These are phyloP conservation scores for Ziziphus jujuba DNA, from an alignment of 306 rosid species.

Conservation along the genomic window DNA sequence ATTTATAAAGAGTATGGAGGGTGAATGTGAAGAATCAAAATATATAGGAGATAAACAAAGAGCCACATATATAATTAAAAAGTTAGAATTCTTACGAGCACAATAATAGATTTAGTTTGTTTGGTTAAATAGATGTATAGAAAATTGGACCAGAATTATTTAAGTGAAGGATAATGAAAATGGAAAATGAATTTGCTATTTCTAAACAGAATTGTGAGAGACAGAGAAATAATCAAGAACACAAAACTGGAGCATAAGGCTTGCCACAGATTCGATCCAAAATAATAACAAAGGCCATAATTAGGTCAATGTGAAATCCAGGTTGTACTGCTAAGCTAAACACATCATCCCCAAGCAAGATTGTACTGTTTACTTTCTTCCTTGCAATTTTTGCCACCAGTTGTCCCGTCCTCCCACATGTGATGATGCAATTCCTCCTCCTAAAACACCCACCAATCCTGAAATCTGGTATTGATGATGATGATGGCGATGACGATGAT, in stretches of 20 bases:
- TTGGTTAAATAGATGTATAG: too few species aligned
- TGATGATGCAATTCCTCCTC: slow-evolving; percentile 42
- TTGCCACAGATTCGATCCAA: slow-evolving; percentile 48
- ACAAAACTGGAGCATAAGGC: slow-evolving; percentile 40
- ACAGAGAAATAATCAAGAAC: slow-evolving; percentile 25
- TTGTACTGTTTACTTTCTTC: slow-evolving; percentile 34
- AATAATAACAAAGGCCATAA: slow-evolving; percentile 46
- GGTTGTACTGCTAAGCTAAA: slow-evolving; percentile 43
- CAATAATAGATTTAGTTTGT: too few species aligned
- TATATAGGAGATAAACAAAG: too few species aligned
- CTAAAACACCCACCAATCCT: slow-evolving; percentile 45
- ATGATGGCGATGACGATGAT: too few species aligned
- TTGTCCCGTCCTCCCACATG: slow-evolving; percentile 13
- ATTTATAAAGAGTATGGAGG: too few species aligned
- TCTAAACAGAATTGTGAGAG: too few species aligned
- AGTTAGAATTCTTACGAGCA: too few species aligned
- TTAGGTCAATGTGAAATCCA: slow-evolving; percentile 31
- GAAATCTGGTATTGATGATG: slow-evolving; percentile 32
- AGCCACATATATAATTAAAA: too few species aligned
- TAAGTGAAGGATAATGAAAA: too few species aligned
- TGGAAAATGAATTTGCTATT: too few species aligned
- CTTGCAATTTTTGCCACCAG: slow-evolving; percentile 43
- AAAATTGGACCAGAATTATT: too few species aligned
- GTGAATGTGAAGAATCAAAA: too few species aligned
- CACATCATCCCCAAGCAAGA: slow-evolving; percentile 43